Percentiles rank a stretch among this genome's conserved stretches.
Conservation (phyloP, 2,329 filamentous ascomycete genomes). For the Fusarium sp. region DNA sequence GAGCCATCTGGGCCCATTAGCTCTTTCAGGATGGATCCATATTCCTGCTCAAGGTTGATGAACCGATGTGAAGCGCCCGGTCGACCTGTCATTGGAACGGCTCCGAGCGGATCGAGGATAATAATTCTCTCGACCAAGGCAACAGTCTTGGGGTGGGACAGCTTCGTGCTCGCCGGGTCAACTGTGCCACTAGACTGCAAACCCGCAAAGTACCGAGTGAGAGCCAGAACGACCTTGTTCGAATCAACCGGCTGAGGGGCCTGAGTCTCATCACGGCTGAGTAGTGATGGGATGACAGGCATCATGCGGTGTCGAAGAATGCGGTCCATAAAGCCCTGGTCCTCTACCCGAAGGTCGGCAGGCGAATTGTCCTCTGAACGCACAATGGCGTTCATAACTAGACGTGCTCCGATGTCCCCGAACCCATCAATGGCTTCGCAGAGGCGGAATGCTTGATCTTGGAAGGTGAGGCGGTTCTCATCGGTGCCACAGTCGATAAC, state of each 20-base stretch:
- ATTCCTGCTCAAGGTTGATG: conserved; percentile 94
- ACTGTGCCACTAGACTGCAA: conserved; percentile 58
- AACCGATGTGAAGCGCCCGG: conserved; percentile 65
- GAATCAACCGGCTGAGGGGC: conserved; percentile 56
- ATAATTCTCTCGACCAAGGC: conserved; percentile 86
- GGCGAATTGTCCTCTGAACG: conserved; percentile 14
- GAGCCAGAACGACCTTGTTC: conserved; percentile 77
- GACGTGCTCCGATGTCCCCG: conserved; percentile 74
- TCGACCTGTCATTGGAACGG: conserved; percentile 74
- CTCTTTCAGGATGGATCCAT: conserved; percentile 73
- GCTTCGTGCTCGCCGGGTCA: conserved; percentile 42
- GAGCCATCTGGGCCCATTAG: conserved; percentile 56
- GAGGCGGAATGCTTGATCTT: conserved; percentile 77
- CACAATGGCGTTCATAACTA: conserved; percentile 65
- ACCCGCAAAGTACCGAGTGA: conserved; percentile 81
- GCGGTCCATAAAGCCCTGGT: conserved; percentile 47
- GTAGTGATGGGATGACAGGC: conserved; percentile 56
- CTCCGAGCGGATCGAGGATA: conserved; percentile 86
- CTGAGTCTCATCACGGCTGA: conserved; percentile 56
- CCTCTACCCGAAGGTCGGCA: conserved; percentile 47
- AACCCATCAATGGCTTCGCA: conserved; percentile 79
- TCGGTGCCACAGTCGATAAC: conserved; percentile 78
- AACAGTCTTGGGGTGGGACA: conserved; percentile 58
- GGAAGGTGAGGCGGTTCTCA: conserved; percentile 55
- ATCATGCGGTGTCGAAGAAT: conserved; percentile 50